Evolutionary conservation across 306 rosid species (phyloP).

Genomic region (Inga leiocalycina): DNA sequence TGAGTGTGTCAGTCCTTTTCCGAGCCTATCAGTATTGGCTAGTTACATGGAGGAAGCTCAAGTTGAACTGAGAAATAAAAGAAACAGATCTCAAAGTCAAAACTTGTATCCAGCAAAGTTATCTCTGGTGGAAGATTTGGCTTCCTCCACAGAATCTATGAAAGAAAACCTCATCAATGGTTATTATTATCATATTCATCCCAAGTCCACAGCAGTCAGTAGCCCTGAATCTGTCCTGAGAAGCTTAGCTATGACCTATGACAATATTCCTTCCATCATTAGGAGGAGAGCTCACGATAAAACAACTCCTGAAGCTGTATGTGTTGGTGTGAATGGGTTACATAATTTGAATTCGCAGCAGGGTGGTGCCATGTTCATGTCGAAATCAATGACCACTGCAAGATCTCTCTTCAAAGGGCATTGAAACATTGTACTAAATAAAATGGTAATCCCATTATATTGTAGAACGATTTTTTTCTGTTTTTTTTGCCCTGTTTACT

Average conservation of each 20-base stretch:
- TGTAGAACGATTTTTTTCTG: too few species aligned
- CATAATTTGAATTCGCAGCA: slow-evolving; percentile 15
- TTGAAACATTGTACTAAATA: slow-evolving; percentile 1
- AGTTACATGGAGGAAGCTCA: slow-evolving; percentile 17
- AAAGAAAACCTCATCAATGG: slow-evolving; percentile 4
- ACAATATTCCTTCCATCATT: slow-evolving; percentile 59
- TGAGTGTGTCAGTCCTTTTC: slow-evolving; percentile 27
- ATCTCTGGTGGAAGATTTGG: not conserved
- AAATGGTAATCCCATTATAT: too few species aligned
- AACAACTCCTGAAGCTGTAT: not conserved
- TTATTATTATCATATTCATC: slow-evolving; percentile 22
- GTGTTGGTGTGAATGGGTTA: slow-evolving; percentile 8
- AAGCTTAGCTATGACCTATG: slow-evolving; percentile 54
- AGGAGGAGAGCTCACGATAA: slow-evolving; percentile 50
- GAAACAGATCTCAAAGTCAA: not conserved
- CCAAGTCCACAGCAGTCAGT: not conserved
- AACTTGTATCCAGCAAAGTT: not conserved
- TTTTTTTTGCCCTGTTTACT: too few species aligned
- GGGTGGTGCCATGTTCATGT: slow-evolving; percentile 29
- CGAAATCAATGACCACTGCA: slow-evolving; percentile 6
- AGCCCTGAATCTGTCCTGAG: slow-evolving; percentile 54
- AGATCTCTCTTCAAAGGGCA: slow-evolving; percentile 37
- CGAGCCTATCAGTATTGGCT: slow-evolving; percentile 17
- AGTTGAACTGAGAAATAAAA: slow-evolving; percentile 17
- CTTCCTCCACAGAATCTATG: not conserved